Conservation (phyloP, 108 stramenopile species). For the Aurantiochytrium sp. region DNA sequence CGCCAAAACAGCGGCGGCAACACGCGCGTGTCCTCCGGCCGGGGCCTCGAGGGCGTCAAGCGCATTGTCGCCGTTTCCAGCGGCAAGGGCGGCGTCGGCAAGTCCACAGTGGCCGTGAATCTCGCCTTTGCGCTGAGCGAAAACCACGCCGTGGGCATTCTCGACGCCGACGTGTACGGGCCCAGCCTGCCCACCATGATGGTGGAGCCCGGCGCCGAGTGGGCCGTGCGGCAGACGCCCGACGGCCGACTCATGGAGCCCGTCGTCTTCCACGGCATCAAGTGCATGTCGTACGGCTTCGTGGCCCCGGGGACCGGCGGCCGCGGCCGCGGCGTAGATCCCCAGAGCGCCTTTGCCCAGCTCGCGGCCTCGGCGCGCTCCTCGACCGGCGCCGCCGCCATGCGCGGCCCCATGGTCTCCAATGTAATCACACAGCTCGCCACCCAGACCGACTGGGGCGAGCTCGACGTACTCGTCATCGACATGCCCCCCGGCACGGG, state of each 20-base stretch:
- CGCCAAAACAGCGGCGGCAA: background rate
- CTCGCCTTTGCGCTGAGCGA: conserved; percentile 87
- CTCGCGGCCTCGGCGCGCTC: background rate
- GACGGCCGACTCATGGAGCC: background rate
- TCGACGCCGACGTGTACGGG: conserved; percentile 96
- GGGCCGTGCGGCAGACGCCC: conserved; percentile 3
- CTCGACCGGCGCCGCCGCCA: conserved; percentile 44
- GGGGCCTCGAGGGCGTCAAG: background rate
- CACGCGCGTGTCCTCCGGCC: background rate
- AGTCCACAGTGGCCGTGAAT: conserved; percentile 91
- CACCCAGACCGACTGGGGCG: conserved; percentile 95
- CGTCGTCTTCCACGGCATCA: conserved; percentile 1
- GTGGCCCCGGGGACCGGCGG: conserved; percentile 33
- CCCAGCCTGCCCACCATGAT: conserved; percentile 71
- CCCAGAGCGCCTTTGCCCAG: background rate
- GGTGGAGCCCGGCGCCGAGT: background rate
- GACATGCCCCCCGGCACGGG: conserved; percentile 99
- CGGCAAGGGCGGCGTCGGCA: conserved; percentile 93
- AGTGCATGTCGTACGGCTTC: conserved; percentile 41
- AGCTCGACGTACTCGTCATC: conserved; percentile 88
- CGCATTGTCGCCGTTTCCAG: conserved; percentile 46
- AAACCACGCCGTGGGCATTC: conserved; percentile 78
- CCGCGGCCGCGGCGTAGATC: conserved; percentile 12
- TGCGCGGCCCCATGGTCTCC: conserved; percentile 64
- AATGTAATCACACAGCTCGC: conserved; percentile 85